Base-by-base conservation (phyloP, 1,284 basidiomycete species). In the Xerocomus nothofagi region DNA sequence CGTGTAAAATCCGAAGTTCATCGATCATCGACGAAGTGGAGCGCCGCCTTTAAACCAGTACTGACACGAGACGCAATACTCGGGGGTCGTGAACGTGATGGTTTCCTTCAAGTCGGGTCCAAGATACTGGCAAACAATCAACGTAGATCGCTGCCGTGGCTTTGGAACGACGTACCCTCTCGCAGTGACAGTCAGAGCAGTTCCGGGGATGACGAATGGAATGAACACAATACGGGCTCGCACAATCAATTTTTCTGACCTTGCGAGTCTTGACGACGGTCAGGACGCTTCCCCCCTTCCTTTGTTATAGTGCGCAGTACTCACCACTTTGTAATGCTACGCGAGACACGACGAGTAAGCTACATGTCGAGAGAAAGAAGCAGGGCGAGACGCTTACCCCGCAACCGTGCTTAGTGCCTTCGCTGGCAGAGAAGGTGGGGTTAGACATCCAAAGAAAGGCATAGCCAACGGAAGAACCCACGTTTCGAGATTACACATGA, bases 401-500 rank as follows among this genome's bases (percentile, higher is more conserved):
- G 67, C 87, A 90, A 60, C 82, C 84, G 61, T 84, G 76, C 70
- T 82, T 81, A 55, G 79, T 83, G 52, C 87, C 88, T 78, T 88
- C 84, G 61, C 88, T 90, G 71, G 39, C 26, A 51, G 43, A 53
- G 47, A 51, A 61, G 48, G 44, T 40, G 38, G 57, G 32, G 57
- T 60, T 42, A 62, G 50, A 38, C 41, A 38, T 15, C 49, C 48
- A 33, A 62, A 43, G 49, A 48, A 46, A 17, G 55, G 47, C 21
- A 49, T 34, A n/a, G 38, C 24, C 40, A 57, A 49, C 49, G 40
- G 52, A 50, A 36, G 43, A 40, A 77, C 82, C 49, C 56, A 88
- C 87, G 86, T 88, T 64, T 81, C 77, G 55, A 85, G 79, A 62
- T 81, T 80, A 73, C 86, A 89, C 86, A 89, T 88, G 60, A 57